Evolutionary conservation across 108 stramenopile species (phyloP).

Genomic region (Skeletonema marinoi): DNA sequence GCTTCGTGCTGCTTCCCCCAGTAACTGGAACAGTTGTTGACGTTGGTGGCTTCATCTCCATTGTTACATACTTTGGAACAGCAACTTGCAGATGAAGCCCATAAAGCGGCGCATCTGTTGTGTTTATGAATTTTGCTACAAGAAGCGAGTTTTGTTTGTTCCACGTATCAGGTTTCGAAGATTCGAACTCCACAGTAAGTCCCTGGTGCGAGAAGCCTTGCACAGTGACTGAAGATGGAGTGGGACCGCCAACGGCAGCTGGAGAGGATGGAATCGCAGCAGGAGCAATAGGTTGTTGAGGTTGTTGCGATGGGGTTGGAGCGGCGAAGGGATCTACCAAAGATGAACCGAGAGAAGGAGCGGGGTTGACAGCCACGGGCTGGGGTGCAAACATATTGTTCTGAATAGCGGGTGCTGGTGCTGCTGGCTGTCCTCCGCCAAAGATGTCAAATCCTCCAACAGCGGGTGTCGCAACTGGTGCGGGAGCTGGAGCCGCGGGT

Average conservation of each 20-base stretch:
- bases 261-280: slow-evolving; percentile 9
- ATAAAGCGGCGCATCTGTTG: slow-evolving; percentile 72
- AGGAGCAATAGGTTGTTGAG: slow-evolving; percentile 34
- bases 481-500: slow-evolving; percentile 50
- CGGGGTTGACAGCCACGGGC: slow-evolving; percentile 31
- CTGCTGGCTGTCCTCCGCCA: slow-evolving; percentile 37
- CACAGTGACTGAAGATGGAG: slow-evolving; percentile 55
- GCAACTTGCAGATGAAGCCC: slow-evolving; percentile 92
- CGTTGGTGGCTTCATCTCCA: slow-evolving; percentile 95
- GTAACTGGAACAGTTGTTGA: slow-evolving; percentile 85
- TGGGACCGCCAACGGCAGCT: slow-evolving; percentile 38
- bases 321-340: slow-evolving; percentile 65
- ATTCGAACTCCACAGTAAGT: slow-evolving; percentile 85
- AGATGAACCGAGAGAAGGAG: slow-evolving; percentile 17
- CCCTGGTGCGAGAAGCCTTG: slow-evolving; percentile 75
- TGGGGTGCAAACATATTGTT: slow-evolving; percentile 63
- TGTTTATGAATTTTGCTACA: slow-evolving; percentile 87
- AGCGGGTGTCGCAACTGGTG: slow-evolving; percentile 43
- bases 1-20: slow-evolving; percentile 58
- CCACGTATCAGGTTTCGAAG: slow-evolving; percentile 80
- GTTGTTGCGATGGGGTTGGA: slow-evolving; percentile 29
- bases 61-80: slow-evolving; percentile 96
- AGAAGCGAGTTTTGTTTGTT: slow-evolving; percentile 79
- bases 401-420: slow-evolving; percentile 45
- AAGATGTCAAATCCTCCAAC: slow-evolving; percentile 53